A percentile compares a stretch with the other conserved stretches of the same genome.
These are phyloP conservation scores for Vaucheria bursata DNA, from an alignment of 352 stramenopile genomes.

Conservation along the genomic window DNA sequence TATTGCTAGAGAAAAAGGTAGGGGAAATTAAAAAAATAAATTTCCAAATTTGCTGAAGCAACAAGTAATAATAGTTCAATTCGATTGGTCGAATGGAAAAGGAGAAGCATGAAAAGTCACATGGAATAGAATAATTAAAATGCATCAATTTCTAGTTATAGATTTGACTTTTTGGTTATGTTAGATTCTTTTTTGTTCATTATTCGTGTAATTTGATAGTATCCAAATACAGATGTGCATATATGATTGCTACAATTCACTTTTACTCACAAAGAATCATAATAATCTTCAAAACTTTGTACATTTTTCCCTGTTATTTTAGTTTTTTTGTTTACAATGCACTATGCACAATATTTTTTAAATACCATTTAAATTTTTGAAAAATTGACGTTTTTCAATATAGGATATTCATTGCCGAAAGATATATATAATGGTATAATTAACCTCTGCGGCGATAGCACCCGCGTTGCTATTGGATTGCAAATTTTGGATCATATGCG, in stretches of 20 bases:
- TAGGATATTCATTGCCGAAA: neutral
- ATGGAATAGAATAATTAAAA: too few species aligned
- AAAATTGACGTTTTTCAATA: too few species aligned
- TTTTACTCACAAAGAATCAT: neutral
- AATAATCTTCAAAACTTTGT: neutral
- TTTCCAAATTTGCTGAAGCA: too few species aligned
- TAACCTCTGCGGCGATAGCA: neutral
- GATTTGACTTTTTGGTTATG: neutral
- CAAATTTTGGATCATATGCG: conserved; percentile 13
- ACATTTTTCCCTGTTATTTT: neutral
- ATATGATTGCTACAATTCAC: neutral
- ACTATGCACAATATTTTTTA: too few species aligned
- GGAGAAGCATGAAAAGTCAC: too few species aligned
- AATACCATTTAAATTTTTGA: too few species aligned
- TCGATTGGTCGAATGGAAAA: too few species aligned
- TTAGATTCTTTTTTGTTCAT: neutral
- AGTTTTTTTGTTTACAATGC: neutral
- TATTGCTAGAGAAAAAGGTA: neutral
- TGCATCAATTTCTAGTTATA: too few species aligned
- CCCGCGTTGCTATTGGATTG: neutral
- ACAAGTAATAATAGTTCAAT: too few species aligned
- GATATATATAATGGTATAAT: conserved; percentile 10
- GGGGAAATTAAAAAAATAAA: too few species aligned
- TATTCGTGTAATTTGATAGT: neutral
- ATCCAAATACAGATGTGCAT: neutral